Evolutionary conservation across 1,139 yeast genomes (phyloP).

Genomic region (Arxiozyma telluris): DNA sequence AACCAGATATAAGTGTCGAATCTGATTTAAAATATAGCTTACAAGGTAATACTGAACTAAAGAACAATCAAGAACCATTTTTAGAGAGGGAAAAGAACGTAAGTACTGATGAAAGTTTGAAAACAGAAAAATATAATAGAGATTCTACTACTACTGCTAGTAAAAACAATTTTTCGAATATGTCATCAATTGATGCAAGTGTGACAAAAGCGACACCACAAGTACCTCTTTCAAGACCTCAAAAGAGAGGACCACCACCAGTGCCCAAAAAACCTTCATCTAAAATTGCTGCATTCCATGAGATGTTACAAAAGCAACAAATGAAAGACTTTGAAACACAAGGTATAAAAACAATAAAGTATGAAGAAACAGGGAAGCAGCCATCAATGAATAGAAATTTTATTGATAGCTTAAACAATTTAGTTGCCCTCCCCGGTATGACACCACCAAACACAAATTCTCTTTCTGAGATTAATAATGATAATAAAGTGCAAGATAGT

Average conservation of each 20-base stretch:
- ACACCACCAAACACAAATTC: constrained; percentile 26
- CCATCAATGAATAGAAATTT: constrained; percentile 30
- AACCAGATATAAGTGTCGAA: not conserved
- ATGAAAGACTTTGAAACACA: constrained; percentile 1
- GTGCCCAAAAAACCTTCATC: constrained; percentile 71
- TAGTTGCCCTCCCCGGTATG: constrained; percentile 65
- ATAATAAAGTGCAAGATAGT: not conserved
- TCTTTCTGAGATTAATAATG: not conserved
- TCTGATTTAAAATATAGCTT: not conserved
- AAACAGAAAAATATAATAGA: not conserved
- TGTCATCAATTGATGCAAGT: not conserved
- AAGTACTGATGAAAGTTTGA: not conserved
- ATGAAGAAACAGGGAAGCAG: constrained; percentile 15
- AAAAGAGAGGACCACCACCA: constrained; percentile 43
- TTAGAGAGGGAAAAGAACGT: not conserved
- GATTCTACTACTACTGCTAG: not conserved
- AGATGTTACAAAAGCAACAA: constrained; percentile 48
- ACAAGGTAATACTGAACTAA: no score
- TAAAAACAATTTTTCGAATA: not conserved
- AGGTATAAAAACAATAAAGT: not conserved
- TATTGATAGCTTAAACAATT: constrained; percentile 48
- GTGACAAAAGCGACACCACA: constrained; percentile 1
- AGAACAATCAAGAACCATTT: not conserved
- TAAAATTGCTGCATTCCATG: constrained; percentile 71
- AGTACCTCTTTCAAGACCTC: constrained; percentile 11